A percentile compares a stretch with the other conserved stretches of the same genome.
Conservation (phyloP, 202 grass and related monocot species). For the Brachypodium distachyon region DNA sequence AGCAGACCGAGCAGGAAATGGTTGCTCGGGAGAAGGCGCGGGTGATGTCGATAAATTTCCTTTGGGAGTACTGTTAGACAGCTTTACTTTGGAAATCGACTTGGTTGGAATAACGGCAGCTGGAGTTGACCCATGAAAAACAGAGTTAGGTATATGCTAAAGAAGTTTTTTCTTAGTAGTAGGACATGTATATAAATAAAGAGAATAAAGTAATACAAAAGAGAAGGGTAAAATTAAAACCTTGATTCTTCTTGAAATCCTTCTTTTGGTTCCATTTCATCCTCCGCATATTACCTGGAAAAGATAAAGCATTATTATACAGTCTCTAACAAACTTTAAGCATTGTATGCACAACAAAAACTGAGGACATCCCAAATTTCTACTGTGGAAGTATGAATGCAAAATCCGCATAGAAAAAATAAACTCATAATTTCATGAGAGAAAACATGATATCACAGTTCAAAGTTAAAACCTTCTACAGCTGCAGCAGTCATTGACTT, state of each 20-base stretch:
- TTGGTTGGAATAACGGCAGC: constrained; percentile 73
- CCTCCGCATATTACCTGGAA: constrained; percentile 84
- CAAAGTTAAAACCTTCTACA: constrained; percentile 70
- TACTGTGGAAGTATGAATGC: neutral
- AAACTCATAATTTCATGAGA: constrained; percentile 13
- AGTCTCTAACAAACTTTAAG: neutral
- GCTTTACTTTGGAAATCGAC: constrained; percentile 60
- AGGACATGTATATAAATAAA: constrained; percentile 16
- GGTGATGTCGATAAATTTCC: constrained; percentile 44
- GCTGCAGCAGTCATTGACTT: constrained; percentile 85
- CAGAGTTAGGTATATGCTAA: constrained; percentile 11
- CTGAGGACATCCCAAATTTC: constrained; percentile 4
- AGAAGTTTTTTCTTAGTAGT: neutral
- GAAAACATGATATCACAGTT: constrained; percentile 18
- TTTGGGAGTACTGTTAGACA: constrained; percentile 55
- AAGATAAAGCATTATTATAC: constrained; percentile 19
- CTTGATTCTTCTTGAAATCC: constrained; percentile 79
- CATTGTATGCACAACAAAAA: neutral
- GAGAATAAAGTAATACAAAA: neutral
- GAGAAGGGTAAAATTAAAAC: constrained; percentile 34
- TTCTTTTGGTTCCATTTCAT: constrained; percentile 77
- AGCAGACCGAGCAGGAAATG: constrained; percentile 40
- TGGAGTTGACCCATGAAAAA: constrained; percentile 36
- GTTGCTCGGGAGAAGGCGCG: constrained; percentile 65
- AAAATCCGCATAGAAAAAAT: neutral